Base-by-base conservation (phyloP, 83 land plant genomes). In the Picea engelmannii region DNA sequence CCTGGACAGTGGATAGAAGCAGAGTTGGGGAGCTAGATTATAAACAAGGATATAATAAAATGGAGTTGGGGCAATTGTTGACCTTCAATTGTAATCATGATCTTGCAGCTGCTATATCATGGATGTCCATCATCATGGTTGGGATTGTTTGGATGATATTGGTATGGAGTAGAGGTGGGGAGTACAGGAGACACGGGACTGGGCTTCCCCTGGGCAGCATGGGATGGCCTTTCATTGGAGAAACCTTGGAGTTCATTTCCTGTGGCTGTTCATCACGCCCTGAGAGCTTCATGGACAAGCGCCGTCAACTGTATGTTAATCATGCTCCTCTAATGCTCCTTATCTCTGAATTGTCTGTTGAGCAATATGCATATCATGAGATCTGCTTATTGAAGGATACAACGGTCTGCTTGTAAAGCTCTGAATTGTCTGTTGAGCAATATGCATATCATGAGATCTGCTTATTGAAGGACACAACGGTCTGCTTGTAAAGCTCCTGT, bases 161-260 rank as follows among this genome's bases (percentile, higher is more conserved):
- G 60, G 31, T 23, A 12, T 75, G 66, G 52, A 80, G 49, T 42
- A 83, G 47, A 74, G 17, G 21, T 49, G 80, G 23, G 59, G 47
- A 23, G 75, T 68, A 10, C 44, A 76, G 74, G 55, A 52, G 44
- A 58, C 35, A 63, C 24, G 3, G 58, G 23, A 63, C 47, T 38
- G 10, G 9, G 58, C 85, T 91, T 64, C 93, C 93, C 27, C 31
- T 24, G 23, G 93, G 93, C 18, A 66, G 83, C 47, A 65, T 85
- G 25, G 93, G 93, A 11, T 89, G 89, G 89, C 93, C 93, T 49
- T 61, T 91, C 49, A 66, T 91, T 24, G 93, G 93, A 1, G 93
- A 91, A 73, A 87, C 91, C 66, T 67, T 91, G 23, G 86, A 89
- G 65, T 91, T 91, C 85, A 81, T 91, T 75, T 87, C 86, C 15